Evolutionary conservation across 495 filamentous ascomycete genomes (phyloP).

Genomic region (Friedmanniomyces endolithicus): DNA sequence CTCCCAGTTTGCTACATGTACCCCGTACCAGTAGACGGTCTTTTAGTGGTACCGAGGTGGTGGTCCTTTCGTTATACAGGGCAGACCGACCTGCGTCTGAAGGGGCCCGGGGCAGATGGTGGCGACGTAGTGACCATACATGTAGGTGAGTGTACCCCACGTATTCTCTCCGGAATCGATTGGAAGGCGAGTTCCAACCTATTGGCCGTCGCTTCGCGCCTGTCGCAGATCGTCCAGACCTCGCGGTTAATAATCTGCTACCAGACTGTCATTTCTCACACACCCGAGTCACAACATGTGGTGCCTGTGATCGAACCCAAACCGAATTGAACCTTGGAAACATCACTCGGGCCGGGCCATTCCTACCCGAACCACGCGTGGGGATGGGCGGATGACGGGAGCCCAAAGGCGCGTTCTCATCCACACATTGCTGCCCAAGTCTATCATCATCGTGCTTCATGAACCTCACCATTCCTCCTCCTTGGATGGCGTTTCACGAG

Average conservation of each 20-base stretch:
- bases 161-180: too few relatives aligned
- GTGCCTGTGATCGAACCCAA: not conserved
- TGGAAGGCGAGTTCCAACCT: not conserved
- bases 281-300: not conserved
- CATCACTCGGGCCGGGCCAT: not conserved
- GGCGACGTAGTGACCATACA: not conserved
- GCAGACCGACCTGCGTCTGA: not conserved
- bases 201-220: not conserved
- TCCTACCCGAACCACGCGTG: not conserved
- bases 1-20: not conserved
- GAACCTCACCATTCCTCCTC: not conserved
- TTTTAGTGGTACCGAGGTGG: not conserved
- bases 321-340: not conserved
- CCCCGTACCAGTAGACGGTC: not conserved
- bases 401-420: not conserved
- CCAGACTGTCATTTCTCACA: not conserved
- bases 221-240: not conserved
- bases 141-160: too few relatives aligned
- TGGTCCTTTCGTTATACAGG: not conserved
- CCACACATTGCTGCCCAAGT: not conserved
- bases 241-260: not conserved
- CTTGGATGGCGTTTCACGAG: not conserved
- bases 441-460: slow-evolving; percentile 2
- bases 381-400: too few relatives aligned
- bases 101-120: not conserved